Percentiles rank a stretch among this genome's conserved stretches.
phyloP scores from a whole-genome alignment of 2,329 filamentous ascomycete species.

The Diaporthe ilicicola region DNA sequence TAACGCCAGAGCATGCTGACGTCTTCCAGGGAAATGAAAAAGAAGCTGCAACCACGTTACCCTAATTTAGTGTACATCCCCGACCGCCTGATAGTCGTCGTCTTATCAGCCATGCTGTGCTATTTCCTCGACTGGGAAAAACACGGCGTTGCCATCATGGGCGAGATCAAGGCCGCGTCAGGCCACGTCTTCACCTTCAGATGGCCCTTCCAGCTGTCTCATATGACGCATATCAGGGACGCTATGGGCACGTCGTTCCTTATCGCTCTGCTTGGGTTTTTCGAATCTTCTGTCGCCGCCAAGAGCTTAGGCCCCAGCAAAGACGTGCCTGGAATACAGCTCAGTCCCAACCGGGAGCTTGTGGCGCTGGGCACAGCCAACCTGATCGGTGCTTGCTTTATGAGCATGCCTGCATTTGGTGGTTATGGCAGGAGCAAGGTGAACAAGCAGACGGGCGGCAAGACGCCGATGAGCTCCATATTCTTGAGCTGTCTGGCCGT shows the following conservation, averaged over 20 bases:
- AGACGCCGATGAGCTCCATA: slow-evolving; percentile 92
- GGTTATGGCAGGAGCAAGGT: slow-evolving; percentile 97
- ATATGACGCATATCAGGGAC: slow-evolving; percentile 84
- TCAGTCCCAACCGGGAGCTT: slow-evolving; percentile 92
- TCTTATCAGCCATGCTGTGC: slow-evolving; percentile 82
- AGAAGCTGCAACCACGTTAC: slow-evolving; percentile 78
- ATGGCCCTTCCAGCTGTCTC: slow-evolving; percentile 81
- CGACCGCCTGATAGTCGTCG: slow-evolving; percentile 89
- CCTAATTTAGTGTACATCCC: slow-evolving; percentile 87
- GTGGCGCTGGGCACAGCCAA: slow-evolving; percentile 92
- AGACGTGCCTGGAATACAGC: slow-evolving; percentile 78
- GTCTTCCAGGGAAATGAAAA: slow-evolving; percentile 76
- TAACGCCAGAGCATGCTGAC: background rate
- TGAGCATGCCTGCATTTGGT: slow-evolving; percentile 92
- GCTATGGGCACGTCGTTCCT: slow-evolving; percentile 92
- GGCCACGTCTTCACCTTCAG: slow-evolving; percentile 81
- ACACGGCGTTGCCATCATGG: slow-evolving; percentile 83
- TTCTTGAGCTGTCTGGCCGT: slow-evolving; percentile 85
- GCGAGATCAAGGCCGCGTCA: slow-evolving; percentile 77
- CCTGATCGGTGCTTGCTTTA: slow-evolving; percentile 89
- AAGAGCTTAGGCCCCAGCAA: slow-evolving; percentile 81
- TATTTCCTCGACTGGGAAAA: slow-evolving; percentile 81
- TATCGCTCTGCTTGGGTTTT: slow-evolving; percentile 96
- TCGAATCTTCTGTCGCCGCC: slow-evolving; percentile 95
- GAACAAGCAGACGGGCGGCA: slow-evolving; percentile 89